Percentiles rank a stretch among this genome's conserved stretches.
Conservation (phyloP, 306 rosid species). For the Phaseolus lunatus region DNA sequence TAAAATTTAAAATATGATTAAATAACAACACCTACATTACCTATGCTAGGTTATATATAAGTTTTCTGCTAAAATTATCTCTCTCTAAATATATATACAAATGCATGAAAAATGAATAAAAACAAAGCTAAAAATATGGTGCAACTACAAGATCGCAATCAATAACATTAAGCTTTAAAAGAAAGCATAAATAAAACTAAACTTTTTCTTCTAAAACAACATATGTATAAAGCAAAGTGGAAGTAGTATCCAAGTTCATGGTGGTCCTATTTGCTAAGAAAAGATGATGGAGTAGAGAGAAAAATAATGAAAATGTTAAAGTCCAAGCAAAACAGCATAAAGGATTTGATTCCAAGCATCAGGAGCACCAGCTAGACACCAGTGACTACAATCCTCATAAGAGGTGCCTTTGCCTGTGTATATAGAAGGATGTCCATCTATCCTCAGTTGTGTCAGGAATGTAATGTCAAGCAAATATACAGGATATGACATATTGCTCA, state of each 20-base stretch:
- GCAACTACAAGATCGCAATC: too few species aligned
- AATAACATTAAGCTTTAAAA: too few species aligned
- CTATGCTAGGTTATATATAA: too few species aligned
- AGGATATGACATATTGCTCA: slow-evolving; percentile 49
- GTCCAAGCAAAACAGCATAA: slow-evolving; percentile 53
- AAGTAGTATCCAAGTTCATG: neutral
- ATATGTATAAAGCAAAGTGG: neutral
- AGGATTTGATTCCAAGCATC: slow-evolving; percentile 78
- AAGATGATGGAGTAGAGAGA: neutral
- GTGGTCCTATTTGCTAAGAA: neutral
- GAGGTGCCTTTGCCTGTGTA: slow-evolving; percentile 55
- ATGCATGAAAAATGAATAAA: too few species aligned
- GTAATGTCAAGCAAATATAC: slow-evolving; percentile 71
- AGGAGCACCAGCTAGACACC: slow-evolving; percentile 84
- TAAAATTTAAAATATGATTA: too few species aligned
- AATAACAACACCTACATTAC: too few species aligned
- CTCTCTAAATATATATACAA: too few species aligned
- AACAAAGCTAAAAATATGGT: too few species aligned
- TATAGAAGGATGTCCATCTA: slow-evolving; percentile 79
- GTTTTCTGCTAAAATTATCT: too few species aligned
- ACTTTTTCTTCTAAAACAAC: neutral
- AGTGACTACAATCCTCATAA: slow-evolving; percentile 69
- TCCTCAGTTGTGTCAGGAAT: slow-evolving; percentile 67
- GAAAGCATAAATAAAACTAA: too few species aligned
- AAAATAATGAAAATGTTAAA: neutral